These are phyloP conservation scores for Exophiala spinifera DNA, from an alignment of 2,329 filamentous ascomycete species.

Conservation along the genomic window DNA sequence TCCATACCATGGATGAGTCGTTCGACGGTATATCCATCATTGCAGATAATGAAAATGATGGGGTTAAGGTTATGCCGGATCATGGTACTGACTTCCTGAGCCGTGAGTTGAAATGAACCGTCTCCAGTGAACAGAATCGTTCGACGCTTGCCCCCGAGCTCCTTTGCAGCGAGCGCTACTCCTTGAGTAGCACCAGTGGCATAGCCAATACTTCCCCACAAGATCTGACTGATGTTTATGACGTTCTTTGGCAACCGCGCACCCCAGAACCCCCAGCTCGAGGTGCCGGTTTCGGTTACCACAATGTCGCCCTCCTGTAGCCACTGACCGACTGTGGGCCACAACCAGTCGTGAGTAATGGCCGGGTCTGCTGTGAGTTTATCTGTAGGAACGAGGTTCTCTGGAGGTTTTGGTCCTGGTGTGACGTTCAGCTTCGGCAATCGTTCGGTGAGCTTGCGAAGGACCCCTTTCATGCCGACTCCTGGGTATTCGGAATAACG, in stretches of 20 bases:
- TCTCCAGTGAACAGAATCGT: constrained; percentile 61
- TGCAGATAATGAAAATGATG: constrained; percentile 56
- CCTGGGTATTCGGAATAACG: constrained; percentile 76
- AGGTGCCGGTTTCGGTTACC: constrained; percentile 60
- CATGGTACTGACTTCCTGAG: constrained; percentile 64
- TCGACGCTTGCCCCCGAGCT: constrained; percentile 53
- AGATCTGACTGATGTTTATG: constrained; percentile 51
- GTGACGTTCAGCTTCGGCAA: constrained; percentile 56
- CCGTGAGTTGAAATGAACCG: constrained; percentile 64
- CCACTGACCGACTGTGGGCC: constrained; percentile 57
- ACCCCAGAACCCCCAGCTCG: constrained; percentile 54
- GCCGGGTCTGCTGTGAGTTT: constrained; percentile 33
- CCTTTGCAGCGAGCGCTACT: constrained; percentile 53
- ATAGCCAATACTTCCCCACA: constrained; percentile 61
- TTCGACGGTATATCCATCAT: constrained; percentile 60
- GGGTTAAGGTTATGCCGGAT: constrained; percentile 53
- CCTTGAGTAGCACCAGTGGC: constrained; percentile 58
- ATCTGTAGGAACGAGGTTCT: constrained; percentile 50
- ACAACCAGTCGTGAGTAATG: constrained; percentile 57
- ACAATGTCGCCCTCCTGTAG: constrained; percentile 54
- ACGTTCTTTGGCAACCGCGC: constrained; percentile 50
- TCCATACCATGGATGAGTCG: constrained; percentile 55
- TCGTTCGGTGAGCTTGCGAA: constrained; percentile 64
- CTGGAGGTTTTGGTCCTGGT: constrained; percentile 54
- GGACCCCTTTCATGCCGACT: constrained; percentile 73